Conservation (phyloP, 106 monocot genomes). For the Hemerocallis citrina region DNA sequence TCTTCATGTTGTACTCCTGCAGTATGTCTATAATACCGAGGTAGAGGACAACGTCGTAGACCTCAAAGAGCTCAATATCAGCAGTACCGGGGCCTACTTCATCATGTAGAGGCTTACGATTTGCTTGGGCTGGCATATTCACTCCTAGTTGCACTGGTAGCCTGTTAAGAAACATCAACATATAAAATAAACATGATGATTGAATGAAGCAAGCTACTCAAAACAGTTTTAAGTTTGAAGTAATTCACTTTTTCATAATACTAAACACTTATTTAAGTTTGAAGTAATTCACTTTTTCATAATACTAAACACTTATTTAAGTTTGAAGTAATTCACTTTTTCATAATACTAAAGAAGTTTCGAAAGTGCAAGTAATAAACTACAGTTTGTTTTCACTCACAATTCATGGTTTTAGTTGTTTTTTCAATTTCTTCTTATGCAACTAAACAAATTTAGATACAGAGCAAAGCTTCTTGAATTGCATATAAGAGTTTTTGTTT, state of each 20-base stretch:
- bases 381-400: not conserved
- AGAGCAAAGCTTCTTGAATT: too few species aligned
- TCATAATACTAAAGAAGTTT: not conserved
- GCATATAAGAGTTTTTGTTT: too few species aligned
- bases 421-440: too few species aligned
- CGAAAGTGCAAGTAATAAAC: not conserved
- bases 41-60: constrained; percentile 87
- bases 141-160: constrained; percentile 85
- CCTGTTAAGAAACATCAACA: constrained; percentile 24
- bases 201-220: not conserved
- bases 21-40: constrained; percentile 94
- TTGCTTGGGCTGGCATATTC: constrained; percentile 90
- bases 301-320: not conserved
- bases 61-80: constrained; percentile 38
- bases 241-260: too few species aligned
- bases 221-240: too few species aligned
- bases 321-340: not conserved
- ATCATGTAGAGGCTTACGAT: constrained; percentile 33
- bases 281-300: too few species aligned
- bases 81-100: constrained; percentile 16
- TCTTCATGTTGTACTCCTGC: constrained; percentile 81
- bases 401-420: too few species aligned
- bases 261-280: too few species aligned
- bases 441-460: too few species aligned
- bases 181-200: not conserved